These are phyloP conservation scores for Pythium coloratum DNA, from an alignment of 352 stramenopile genomes.

Conservation along the genomic window DNA sequence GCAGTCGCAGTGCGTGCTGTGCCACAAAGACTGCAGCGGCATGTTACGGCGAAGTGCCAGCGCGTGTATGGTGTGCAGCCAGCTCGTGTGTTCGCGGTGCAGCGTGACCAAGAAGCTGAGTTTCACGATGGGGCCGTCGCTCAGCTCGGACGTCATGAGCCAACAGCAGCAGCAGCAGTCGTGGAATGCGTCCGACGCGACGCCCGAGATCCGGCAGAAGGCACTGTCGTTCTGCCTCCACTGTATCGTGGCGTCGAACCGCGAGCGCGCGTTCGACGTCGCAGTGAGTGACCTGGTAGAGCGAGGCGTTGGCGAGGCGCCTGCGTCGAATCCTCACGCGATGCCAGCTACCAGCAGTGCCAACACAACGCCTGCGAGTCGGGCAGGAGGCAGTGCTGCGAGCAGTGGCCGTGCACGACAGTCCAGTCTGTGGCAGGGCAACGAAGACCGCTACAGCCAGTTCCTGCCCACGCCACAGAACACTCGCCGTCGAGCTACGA, in stretches of 20 bases:
- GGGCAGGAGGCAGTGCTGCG: not conserved
- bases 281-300: slow-evolving; percentile 25
- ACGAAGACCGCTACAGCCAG: slow-evolving; percentile 18
- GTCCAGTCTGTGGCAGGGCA: slow-evolving; percentile 10
- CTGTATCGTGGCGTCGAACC: slow-evolving; percentile 28
- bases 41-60: slow-evolving; percentile 19
- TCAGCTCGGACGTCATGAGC: slow-evolving; percentile 15
- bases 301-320: slow-evolving; percentile 6
- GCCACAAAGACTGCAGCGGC: slow-evolving; percentile 19
- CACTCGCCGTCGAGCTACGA: slow-evolving; percentile 17
- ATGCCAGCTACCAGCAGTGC: not conserved
- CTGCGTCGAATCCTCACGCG: not conserved
- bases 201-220: slow-evolving; percentile 25
- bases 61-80: slow-evolving; percentile 30
- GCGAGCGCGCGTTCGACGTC: slow-evolving; percentile 23
- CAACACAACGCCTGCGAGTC: slow-evolving; percentile 6
- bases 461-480: slow-evolving; percentile 10
- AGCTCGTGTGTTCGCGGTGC: slow-evolving; percentile 30
- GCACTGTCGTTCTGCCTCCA: slow-evolving; percentile 30
- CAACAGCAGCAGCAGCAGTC: not conserved
- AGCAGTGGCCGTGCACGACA: slow-evolving; percentile 13
- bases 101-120: slow-evolving; percentile 28
- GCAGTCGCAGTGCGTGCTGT: slow-evolving; percentile 16
- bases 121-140: slow-evolving; percentile 26
- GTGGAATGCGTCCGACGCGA: not conserved